These are phyloP conservation scores for Plasmodium ovale DNA, from an alignment of 169 alveolate genomes.

Conservation along the genomic window DNA sequence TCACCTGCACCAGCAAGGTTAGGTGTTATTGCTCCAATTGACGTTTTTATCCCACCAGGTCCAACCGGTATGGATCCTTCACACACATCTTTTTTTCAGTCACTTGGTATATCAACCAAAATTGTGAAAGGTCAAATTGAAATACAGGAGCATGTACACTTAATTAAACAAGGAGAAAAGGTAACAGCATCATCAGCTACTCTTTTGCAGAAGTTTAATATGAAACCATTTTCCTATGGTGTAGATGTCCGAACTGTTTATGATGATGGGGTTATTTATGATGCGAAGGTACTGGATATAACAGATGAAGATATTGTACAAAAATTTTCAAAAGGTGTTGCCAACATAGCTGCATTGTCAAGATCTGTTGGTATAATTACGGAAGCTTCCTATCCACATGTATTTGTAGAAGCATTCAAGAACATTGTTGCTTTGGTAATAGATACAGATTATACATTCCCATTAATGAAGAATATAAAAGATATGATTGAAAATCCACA, in stretches of 20 bases:
- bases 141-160: conserved; percentile 95
- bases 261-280: conserved; percentile 96
- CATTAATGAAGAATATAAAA: conserved; percentile 93
- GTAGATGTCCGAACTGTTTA: conserved; percentile 94
- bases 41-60: conserved; percentile 99
- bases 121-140: conserved; percentile 98
- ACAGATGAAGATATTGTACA: conserved; percentile 93
- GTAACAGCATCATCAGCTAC: conserved; percentile 98
- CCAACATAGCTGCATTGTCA: conserved; percentile 95
- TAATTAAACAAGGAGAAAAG: conserved; percentile 95
- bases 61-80: conserved; percentile 99
- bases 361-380: conserved; percentile 95
- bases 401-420: conserved; percentile 96
- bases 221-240: conserved; percentile 98
- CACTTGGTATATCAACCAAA: conserved; percentile 98
- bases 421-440: conserved; percentile 96
- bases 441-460: conserved; percentile 95
- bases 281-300: conserved; percentile 96
- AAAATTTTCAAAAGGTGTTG: conserved; percentile 91
- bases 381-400: conserved; percentile 96
- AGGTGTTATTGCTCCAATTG: conserved; percentile 98
- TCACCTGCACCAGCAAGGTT: conserved; percentile 99
- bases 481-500: conserved; percentile 94
- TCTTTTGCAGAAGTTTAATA: conserved; percentile 95
- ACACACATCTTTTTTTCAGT: conserved; percentile 99